Base-by-base conservation (phyloP, 2,329 filamentous ascomycete species). In the Ophiostoma perfectum region DNA sequence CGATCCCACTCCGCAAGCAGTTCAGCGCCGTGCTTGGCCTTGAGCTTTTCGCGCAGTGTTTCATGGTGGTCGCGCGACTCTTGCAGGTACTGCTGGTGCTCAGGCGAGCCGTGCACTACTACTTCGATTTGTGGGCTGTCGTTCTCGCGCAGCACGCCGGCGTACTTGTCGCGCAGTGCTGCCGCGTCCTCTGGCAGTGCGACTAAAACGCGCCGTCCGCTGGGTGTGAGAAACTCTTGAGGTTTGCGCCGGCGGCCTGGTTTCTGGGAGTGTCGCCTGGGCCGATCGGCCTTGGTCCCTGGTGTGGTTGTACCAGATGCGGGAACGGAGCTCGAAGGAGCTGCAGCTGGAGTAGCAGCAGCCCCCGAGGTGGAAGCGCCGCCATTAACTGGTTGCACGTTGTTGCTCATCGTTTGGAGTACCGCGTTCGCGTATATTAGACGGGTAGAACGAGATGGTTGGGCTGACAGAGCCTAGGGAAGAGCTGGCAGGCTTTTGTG, bases 141-240 rank as follows among this genome's bases (percentile, higher is more conserved):
- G 5, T 70, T 62, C 9, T 74, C 72, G 18, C 65, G 47, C 38
- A 76, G 72, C 64, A 68, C 65, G 11, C 39, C 72, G 4, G 75
- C 74, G 55, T 86, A 79, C 45, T 81, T 80, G 62, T 78, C 78
- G 5, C 80, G 78, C 41, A 88, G 75, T 1, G 74, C 73, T n/a
- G 80, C 78, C 4, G 81, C 80, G 71, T 88, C 85, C 72, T 86
- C 83, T 1, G 86, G 86, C 1, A 81, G 76, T 6, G 84, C 84
- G 66, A 88, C 82, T 67, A 88, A 82, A 5, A 88, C 79, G 71
- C 81, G 81, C 67, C 80, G 80, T 39, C 86, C 86, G 74, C 83
- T 78, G 0, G 86, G 85, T 64, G 83, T 80, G 3, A 83, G 73
- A 70, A 88, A 84, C 70, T 86, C 82, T 36, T 82, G 79, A 0